phyloP scores from a whole-genome alignment of 1,284 basidiomycete genomes.

The Sparassis latifolia region DNA sequence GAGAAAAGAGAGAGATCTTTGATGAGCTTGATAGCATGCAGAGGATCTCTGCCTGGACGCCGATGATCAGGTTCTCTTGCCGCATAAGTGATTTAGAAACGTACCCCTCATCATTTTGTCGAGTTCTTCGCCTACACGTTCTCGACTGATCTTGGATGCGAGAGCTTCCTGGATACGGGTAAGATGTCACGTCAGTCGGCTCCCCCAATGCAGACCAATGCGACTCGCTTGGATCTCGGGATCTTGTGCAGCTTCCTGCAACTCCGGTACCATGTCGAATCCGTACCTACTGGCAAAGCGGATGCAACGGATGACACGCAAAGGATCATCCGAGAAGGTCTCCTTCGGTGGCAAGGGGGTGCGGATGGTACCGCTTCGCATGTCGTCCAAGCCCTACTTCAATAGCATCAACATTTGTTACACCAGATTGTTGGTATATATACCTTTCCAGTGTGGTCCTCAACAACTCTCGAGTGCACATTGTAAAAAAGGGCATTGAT shows the following conservation, averaged over 20 bases:
- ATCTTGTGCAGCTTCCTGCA: constrained; percentile 63
- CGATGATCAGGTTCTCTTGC: neutral
- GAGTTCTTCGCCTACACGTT: constrained; percentile 86
- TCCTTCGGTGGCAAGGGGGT: constrained; percentile 85
- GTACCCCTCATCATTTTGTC: constrained; percentile 87
- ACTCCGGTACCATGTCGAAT: constrained; percentile 73
- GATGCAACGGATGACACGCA: constrained; percentile 86
- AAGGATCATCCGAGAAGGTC: constrained; percentile 93
- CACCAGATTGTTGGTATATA: neutral
- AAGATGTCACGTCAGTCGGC: neutral
- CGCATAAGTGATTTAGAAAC: constrained; percentile 3
- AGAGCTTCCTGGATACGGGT: constrained; percentile 53
- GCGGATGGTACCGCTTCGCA: constrained; percentile 75
- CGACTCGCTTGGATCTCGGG: constrained; percentile 60
- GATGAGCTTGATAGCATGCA: constrained; percentile 71
- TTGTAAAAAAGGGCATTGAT: constrained; percentile 98
- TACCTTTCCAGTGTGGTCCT: constrained; percentile 85
- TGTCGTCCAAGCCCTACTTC: constrained; percentile 75
- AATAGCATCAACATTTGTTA: constrained; percentile 2
- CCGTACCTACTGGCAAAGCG: constrained; percentile 90
- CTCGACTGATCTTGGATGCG: constrained; percentile 75
- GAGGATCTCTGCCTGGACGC: constrained; percentile 59
- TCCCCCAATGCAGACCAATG: neutral
- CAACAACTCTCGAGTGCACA: constrained; percentile 81
- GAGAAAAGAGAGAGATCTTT: constrained; percentile 62